phyloP scores from a whole-genome alignment of 345 rosid species.

The Erysimum cheiranthoides region DNA sequence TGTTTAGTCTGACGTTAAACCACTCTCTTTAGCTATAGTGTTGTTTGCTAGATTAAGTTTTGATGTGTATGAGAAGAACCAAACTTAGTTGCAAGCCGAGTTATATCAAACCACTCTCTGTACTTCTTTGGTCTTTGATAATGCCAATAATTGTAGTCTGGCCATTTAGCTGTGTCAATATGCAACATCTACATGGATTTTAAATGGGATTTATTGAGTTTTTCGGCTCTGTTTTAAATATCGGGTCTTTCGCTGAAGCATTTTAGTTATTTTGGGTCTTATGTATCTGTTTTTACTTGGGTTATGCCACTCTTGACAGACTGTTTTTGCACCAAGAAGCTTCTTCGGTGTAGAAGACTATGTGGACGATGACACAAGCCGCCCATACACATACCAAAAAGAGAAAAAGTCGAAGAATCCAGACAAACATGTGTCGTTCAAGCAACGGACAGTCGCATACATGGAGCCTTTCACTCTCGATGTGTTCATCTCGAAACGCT shows the following conservation, averaged over 20 bases:
- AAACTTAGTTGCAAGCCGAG: not conserved
- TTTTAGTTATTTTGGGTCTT: not conserved
- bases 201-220: not conserved
- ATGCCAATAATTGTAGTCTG: not conserved
- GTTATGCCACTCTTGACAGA: constrained; percentile 46
- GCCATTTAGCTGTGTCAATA: not conserved
- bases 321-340: constrained; percentile 76
- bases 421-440: constrained; percentile 79
- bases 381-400: constrained; percentile 88
- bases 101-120: not conserved
- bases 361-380: constrained; percentile 82
- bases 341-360: constrained; percentile 97
- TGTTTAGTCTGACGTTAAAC: not conserved
- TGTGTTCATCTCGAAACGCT: constrained; percentile 88
- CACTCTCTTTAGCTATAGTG: not conserved
- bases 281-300: not conserved
- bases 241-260: too few species aligned
- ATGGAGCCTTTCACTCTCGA: constrained; percentile 95
- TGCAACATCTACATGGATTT: not conserved
- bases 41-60: too few species aligned
- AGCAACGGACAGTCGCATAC: constrained; percentile 76
- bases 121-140: constrained; percentile 17
- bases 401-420: constrained; percentile 86
- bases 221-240: not conserved
- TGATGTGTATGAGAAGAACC: too few species aligned